Conservation (phyloP, 768 basidiomycete genomes). For the Russula earlei region DNA sequence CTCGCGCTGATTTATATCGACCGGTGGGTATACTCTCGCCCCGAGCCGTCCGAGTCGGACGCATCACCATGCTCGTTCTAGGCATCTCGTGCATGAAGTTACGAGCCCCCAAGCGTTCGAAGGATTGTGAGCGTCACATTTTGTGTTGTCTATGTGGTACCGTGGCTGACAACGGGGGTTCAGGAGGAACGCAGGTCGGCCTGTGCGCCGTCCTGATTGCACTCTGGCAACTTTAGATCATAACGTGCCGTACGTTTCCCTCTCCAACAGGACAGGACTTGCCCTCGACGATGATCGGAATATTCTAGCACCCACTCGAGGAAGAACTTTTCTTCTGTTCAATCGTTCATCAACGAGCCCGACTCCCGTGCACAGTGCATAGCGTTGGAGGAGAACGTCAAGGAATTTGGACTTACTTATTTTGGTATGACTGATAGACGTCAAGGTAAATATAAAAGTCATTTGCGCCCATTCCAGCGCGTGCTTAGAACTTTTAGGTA, state of each 20-base stretch:
- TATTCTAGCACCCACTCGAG: slow-evolving; percentile 37
- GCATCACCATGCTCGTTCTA: slow-evolving; percentile 19
- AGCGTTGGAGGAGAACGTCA: slow-evolving; percentile 56
- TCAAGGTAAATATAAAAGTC: slow-evolving; percentile 37
- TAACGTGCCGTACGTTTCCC: slow-evolving; percentile 36
- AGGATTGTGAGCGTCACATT: slow-evolving; percentile 33
- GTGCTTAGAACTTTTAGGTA: slow-evolving; percentile 27
- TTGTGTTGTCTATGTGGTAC: background rate
- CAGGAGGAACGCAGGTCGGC: slow-evolving; percentile 41
- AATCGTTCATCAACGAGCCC: slow-evolving; percentile 45
- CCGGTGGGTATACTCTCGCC: slow-evolving; percentile 25
- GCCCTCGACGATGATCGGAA: background rate
- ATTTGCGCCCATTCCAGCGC: background rate
- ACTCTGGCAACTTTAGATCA: slow-evolving; percentile 56
- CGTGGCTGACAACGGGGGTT: background rate
- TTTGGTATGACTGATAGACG: slow-evolving; percentile 59
- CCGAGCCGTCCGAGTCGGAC: background rate
- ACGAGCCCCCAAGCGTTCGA: slow-evolving; percentile 57
- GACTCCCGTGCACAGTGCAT: slow-evolving; percentile 49
- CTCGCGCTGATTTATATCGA: slow-evolving; percentile 71
- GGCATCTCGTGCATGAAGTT: slow-evolving; percentile 56
- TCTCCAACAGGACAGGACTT: background rate
- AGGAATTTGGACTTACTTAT: slow-evolving; percentile 56
- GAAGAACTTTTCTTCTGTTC: slow-evolving; percentile 40
- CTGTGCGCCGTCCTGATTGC: slow-evolving; percentile 55